Evolutionary conservation across 495 filamentous ascomycete genomes (phyloP).

Genomic region (Neurospora discreta): DNA sequence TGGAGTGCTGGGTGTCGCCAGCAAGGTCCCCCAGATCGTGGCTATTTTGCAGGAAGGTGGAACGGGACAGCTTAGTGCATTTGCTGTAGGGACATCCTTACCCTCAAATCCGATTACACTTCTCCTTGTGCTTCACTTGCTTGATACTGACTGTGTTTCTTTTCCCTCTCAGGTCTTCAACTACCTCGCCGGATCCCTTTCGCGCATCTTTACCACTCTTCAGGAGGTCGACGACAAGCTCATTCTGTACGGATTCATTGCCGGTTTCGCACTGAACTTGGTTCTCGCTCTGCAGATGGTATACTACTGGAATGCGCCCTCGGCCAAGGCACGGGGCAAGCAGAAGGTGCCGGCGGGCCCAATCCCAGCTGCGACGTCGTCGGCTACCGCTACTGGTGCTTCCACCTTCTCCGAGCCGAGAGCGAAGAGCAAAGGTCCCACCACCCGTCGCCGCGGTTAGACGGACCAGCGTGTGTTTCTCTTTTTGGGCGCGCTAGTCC

Average conservation of each 20-base stretch:
- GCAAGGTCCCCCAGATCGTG: constrained; percentile 85
- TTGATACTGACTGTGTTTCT: background rate
- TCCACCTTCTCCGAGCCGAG: constrained; percentile 9
- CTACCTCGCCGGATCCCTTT: constrained; percentile 83
- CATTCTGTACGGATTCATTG: constrained; percentile 87
- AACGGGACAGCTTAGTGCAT: constrained; percentile 92
- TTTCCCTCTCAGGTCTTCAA: constrained; percentile 69
- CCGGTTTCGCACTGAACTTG: constrained; percentile 76
- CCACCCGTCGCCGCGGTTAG: constrained; percentile 43
- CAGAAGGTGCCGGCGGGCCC: constrained; percentile 24
- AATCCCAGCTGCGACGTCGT: background rate
- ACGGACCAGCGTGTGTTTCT: background rate
- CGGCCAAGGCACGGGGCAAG: constrained; percentile 42
- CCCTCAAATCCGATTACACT: background rate
- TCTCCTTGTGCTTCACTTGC: background rate
- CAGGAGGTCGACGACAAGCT: constrained; percentile 93
- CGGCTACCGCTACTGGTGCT: constrained; percentile 20
- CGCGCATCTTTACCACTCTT: constrained; percentile 91
- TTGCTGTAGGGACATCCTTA: constrained; percentile 56
- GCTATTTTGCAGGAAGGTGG: constrained; percentile 73
- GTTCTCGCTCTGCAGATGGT: constrained; percentile 85
- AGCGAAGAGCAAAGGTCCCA: constrained; percentile 38
- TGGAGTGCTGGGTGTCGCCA: constrained; percentile 68
- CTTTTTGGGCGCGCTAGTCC: background rate
- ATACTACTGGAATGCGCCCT: constrained; percentile 85